Percentiles rank a stretch among this genome's conserved stretches.
These are phyloP conservation scores for Claviceps maximensis DNA, from an alignment of 2,329 filamentous ascomycete genomes.

Conservation along the genomic window DNA sequence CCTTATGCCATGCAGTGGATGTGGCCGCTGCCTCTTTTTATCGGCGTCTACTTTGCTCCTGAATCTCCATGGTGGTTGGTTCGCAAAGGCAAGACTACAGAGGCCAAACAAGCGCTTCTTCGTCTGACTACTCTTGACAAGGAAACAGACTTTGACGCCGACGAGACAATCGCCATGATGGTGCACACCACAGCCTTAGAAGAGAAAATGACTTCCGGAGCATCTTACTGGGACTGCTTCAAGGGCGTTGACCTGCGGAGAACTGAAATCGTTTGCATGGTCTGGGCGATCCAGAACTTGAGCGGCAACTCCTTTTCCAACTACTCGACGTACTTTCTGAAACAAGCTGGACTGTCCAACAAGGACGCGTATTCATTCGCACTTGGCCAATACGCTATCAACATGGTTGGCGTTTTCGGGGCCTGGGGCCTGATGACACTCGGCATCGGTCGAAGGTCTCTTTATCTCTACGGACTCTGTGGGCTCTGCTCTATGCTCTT, in stretches of 20 bases:
- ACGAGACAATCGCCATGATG: conserved; percentile 88
- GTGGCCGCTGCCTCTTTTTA: conserved; percentile 55
- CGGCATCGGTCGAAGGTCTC: conserved; percentile 59
- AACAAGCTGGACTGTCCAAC: conserved; percentile 42
- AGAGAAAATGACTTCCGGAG: conserved; percentile 58
- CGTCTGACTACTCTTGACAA: conserved; percentile 49
- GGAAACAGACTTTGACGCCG: conserved; percentile 62
- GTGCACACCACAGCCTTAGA: conserved; percentile 76
- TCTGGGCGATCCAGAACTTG: conserved; percentile 51
- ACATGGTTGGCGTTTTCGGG: conserved; percentile 70
- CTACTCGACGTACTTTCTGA: conserved; percentile 51
- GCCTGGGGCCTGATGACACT: conserved; percentile 69
- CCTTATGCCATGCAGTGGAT: conserved; percentile 68
- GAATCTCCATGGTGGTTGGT: conserved; percentile 70
- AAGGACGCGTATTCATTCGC: conserved; percentile 43
- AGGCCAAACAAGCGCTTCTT: conserved; percentile 52
- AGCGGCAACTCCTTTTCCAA: conserved; percentile 52
- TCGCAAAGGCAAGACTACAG: conserved; percentile 47
- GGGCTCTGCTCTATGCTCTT: conserved; percentile 65
- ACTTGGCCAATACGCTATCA: conserved; percentile 54
- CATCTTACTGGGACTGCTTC: conserved; percentile 74
- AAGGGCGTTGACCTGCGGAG: conserved; percentile 63
- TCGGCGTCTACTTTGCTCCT: conserved; percentile 55
- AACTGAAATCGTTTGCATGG: conserved; percentile 56
- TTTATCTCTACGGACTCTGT: conserved; percentile 65